phyloP scores from a whole-genome alignment of 164 flowering plant species.

The Echeveria elegans region DNA sequence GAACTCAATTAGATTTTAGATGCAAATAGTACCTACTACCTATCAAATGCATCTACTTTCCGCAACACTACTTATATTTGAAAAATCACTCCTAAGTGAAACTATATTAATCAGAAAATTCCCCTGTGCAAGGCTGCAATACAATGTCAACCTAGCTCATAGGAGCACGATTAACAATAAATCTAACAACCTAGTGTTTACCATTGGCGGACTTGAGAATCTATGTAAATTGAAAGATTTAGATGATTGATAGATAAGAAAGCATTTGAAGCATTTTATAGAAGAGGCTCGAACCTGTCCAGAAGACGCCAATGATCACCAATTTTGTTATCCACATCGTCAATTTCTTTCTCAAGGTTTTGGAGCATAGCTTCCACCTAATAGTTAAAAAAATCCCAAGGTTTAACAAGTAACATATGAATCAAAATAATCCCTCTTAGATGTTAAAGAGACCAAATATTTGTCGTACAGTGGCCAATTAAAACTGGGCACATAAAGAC shows the following conservation, averaged over 20 bases:
- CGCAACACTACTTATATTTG: neutral
- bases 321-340: conserved; percentile 84
- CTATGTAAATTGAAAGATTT: neutral
- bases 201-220: neutral
- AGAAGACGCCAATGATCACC: conserved; percentile 83
- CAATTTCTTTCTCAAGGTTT: conserved; percentile 91
- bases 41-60: too few species aligned
- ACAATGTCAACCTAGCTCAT: neutral
- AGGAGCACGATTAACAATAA: neutral
- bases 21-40: too few species aligned
- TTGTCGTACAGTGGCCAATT: neutral
- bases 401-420: neutral
- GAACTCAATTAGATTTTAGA: neutral
- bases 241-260: neutral
- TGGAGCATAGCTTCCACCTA: conserved; percentile 94
- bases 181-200: neutral
- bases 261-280: neutral
- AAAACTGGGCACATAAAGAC: neutral
- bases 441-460: neutral
- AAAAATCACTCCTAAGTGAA: neutral
- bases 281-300: conserved; percentile 51
- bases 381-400: neutral
- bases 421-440: neutral
- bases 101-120: neutral
- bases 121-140: neutral